A percentile compares a stretch with the other conserved stretches of the same genome.
phyloP scores from a whole-genome alignment of 1,284 basidiomycete species.

The Leccinum fallax region DNA sequence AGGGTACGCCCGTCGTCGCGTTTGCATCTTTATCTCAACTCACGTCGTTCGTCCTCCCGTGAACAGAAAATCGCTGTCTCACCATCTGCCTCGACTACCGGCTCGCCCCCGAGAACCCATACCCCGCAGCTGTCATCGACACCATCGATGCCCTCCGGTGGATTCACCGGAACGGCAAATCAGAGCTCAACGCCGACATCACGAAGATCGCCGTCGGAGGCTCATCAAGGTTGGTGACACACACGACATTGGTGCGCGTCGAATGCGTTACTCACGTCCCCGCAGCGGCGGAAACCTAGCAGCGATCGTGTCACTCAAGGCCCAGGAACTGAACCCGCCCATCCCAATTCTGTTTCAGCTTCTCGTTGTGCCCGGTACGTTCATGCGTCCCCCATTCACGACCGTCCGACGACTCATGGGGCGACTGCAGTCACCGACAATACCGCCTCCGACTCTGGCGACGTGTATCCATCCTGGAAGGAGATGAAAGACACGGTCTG shows the following conservation, averaged over 20 bases:
- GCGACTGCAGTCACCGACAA: conserved; percentile 58
- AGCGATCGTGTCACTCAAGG: conserved; percentile 66
- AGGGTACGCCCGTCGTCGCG: conserved; percentile 17
- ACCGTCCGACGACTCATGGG: neutral
- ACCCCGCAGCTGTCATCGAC: conserved; percentile 76
- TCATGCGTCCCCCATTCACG: neutral
- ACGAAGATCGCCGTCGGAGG: conserved; percentile 60
- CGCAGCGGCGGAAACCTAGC: conserved; percentile 72
- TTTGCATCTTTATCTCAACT: too few relatives aligned
- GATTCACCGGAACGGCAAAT: conserved; percentile 50
- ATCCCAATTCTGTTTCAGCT: conserved; percentile 65
- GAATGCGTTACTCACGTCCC: neutral
- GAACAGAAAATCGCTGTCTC: conserved; percentile 38
- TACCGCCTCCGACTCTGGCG: conserved; percentile 46
- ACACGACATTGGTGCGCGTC: neutral
- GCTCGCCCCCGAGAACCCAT: conserved; percentile 72
- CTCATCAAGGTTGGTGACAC: conserved; percentile 59
- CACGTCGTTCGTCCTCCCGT: neutral
- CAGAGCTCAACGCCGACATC: conserved; percentile 43
- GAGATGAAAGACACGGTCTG: conserved; percentile 61
- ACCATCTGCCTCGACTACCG: conserved; percentile 74
- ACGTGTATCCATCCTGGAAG: conserved; percentile 53
- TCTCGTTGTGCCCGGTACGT: conserved; percentile 56
- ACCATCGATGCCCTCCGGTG: conserved; percentile 68
- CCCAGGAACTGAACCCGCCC: conserved; percentile 48